Conservation (phyloP, 2,329 filamentous ascomycete species). For the Fusarium scirpi region DNA sequence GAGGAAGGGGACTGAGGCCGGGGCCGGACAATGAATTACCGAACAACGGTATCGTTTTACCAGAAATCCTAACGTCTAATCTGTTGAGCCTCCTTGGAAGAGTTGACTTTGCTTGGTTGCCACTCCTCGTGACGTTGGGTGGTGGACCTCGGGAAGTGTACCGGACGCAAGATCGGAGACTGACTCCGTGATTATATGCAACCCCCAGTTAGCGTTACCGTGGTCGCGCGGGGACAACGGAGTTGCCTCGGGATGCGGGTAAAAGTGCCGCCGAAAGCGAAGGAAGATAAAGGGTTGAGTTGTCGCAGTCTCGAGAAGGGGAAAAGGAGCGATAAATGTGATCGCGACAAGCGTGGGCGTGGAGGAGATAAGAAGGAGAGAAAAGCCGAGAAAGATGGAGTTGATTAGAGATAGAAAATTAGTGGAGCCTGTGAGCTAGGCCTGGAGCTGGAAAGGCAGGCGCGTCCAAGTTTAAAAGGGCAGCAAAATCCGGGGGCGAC, state of each 20-base stretch:
- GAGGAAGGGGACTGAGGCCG: constrained; percentile 14
- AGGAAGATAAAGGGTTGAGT: not conserved
- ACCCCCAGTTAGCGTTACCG: constrained; percentile 40
- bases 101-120: constrained; percentile 7
- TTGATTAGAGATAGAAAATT: constrained; percentile 33
- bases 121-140: constrained; percentile 38
- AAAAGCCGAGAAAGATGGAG: constrained; percentile 36
- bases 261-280: constrained; percentile 19
- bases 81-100: constrained; percentile 19
- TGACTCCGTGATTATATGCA: constrained; percentile 42
- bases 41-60: constrained; percentile 22
- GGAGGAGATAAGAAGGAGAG: constrained; percentile 8
- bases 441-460: constrained; percentile 10
- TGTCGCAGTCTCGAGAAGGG: not conserved
- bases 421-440: constrained; percentile 29
- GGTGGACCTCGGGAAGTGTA: constrained; percentile 38
- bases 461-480: constrained; percentile 31
- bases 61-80: constrained; percentile 14
- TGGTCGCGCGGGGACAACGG: constrained; percentile 36
- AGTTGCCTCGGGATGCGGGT: constrained; percentile 39
- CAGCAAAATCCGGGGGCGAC: constrained; percentile 48
- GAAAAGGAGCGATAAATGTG: not conserved
- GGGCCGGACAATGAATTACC: constrained; percentile 17
- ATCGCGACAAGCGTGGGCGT: constrained; percentile 18
- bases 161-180: constrained; percentile 41